Conservation (phyloP, 495 filamentous ascomycete genomes). For the Penicillium malachiteum region DNA sequence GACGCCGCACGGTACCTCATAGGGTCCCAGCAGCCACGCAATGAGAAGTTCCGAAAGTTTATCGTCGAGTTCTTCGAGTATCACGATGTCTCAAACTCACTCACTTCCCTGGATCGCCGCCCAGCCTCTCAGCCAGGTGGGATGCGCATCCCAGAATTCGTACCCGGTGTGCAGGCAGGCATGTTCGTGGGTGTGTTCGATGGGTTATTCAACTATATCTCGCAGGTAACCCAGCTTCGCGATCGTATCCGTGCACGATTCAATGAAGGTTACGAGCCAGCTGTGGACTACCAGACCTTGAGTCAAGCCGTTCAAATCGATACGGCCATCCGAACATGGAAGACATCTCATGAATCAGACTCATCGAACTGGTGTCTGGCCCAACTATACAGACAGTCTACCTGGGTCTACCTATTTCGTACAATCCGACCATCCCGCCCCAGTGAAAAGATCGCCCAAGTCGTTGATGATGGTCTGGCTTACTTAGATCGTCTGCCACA, state of each 20-base stretch:
- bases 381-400: slow-evolving; percentile 83
- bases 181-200: slow-evolving; percentile 84
- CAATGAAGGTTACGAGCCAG: slow-evolving; percentile 59
- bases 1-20: slow-evolving; percentile 72
- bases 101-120: slow-evolving; percentile 65
- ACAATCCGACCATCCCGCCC: slow-evolving; percentile 75
- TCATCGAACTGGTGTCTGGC: slow-evolving; percentile 74
- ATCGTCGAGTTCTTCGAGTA: slow-evolving; percentile 94
- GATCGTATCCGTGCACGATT: slow-evolving; percentile 72
- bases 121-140: slow-evolving; percentile 57
- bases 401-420: slow-evolving; percentile 86
- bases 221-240: slow-evolving; percentile 74
- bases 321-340: slow-evolving; percentile 71
- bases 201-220: slow-evolving; percentile 77
- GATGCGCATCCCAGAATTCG: slow-evolving; percentile 63
- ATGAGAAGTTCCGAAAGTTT: slow-evolving; percentile 71
- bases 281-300: slow-evolving; percentile 72
- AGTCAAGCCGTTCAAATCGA: slow-evolving; percentile 79
- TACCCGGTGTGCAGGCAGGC: slow-evolving; percentile 72
- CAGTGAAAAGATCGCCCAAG: slow-evolving; percentile 65
- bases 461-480: slow-evolving; percentile 74
- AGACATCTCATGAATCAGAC: slow-evolving; percentile 65
- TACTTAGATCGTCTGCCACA: slow-evolving; percentile 62
- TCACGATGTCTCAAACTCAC: slow-evolving; percentile 77
- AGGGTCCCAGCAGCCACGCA: slow-evolving; percentile 53